A percentile compares a stretch with the other conserved stretches of the same genome.
These are phyloP conservation scores for Cicer chorassanicum DNA, from an alignment of 306 rosid genomes.

Conservation along the genomic window DNA sequence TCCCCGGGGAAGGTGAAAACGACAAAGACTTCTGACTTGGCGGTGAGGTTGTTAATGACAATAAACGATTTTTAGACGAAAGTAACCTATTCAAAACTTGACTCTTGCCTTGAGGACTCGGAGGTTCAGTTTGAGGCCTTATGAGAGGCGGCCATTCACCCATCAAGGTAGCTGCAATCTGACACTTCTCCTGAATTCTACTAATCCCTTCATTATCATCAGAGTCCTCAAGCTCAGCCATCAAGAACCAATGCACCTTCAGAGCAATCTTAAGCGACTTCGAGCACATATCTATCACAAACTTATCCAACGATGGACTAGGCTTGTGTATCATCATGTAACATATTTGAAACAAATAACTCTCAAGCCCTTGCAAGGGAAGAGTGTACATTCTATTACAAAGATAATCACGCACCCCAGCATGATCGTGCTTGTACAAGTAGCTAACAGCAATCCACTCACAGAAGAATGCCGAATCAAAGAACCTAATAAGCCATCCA, in stretches of 20 bases:
- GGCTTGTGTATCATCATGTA: slow-evolving; percentile 97
- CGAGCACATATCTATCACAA: slow-evolving; percentile 88
- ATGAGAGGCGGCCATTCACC: slow-evolving; percentile 92
- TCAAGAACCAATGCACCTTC: slow-evolving; percentile 94
- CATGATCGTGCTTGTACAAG: slow-evolving; percentile 92
- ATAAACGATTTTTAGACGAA: slow-evolving; percentile 78
- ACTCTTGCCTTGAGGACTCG: slow-evolving; percentile 76
- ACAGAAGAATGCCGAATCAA: slow-evolving; percentile 95
- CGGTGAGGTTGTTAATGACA: slow-evolving; percentile 80
- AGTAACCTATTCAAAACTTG: slow-evolving; percentile 78
- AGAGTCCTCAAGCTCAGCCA: slow-evolving; percentile 94
- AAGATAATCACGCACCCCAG: slow-evolving; percentile 96
- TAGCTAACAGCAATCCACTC: slow-evolving; percentile 99
- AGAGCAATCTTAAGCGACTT: slow-evolving; percentile 91
- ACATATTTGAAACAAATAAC: slow-evolving; percentile 97
- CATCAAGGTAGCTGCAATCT: slow-evolving; percentile 85
- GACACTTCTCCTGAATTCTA: slow-evolving; percentile 91
- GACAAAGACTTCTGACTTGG: slow-evolving; percentile 71
- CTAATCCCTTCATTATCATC: slow-evolving; percentile 95
- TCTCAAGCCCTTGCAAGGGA: slow-evolving; percentile 88
- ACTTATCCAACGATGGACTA: slow-evolving; percentile 93
- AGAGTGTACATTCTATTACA: slow-evolving; percentile 97
- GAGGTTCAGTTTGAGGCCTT: slow-evolving; percentile 60
- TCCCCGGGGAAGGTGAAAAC: slow-evolving; percentile 67
- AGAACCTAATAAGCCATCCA: slow-evolving; percentile 98